Evolutionary conservation across 2,329 filamentous ascomycete genomes (phyloP).

Genomic region (Xylaria sp.): DNA sequence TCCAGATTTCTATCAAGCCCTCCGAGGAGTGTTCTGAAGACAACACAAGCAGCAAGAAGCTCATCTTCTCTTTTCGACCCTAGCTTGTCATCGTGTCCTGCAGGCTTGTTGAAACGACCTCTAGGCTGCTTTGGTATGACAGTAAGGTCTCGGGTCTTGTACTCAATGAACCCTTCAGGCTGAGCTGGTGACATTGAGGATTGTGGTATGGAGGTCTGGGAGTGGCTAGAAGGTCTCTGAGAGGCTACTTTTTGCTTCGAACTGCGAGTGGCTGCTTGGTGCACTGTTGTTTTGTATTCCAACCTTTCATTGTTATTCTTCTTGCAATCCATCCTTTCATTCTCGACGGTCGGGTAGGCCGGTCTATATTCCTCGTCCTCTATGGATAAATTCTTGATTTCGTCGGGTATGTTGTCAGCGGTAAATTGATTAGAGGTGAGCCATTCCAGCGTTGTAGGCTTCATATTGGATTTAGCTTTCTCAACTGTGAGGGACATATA

Average conservation of each 20-base stretch:
- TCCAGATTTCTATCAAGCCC: conserved; percentile 69
- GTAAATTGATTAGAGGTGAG: conserved; percentile 53
- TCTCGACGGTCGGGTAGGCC: conserved; percentile 32
- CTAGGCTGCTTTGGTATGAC: conserved; percentile 45
- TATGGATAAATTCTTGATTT: conserved; percentile 46
- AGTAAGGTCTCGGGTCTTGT: conserved; percentile 46
- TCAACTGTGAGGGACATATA: conserved; percentile 53
- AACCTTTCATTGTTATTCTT: conserved; percentile 8
- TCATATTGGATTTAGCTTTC: conserved; percentile 40
- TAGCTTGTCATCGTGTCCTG: conserved; percentile 47
- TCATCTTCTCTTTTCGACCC: conserved; percentile 57
- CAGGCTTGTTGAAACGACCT: conserved; percentile 49
- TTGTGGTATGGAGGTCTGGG: neutral
- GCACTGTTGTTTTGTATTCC: neutral
- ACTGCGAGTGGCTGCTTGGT: neutral
- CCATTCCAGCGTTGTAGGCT: conserved; percentile 51
- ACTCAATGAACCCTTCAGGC: conserved; percentile 41
- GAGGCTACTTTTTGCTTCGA: conserved; percentile 21
- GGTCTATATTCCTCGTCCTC: conserved; percentile 47
- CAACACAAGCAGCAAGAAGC: conserved; percentile 67
- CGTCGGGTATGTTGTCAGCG: conserved; percentile 56
- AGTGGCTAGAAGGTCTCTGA: neutral
- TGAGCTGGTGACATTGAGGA: neutral
- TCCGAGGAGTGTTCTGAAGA: conserved; percentile 67
- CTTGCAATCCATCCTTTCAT: conserved; percentile 1